Base-by-base conservation (phyloP, 2,329 filamentous ascomycete species). In the Pseudopithomyces maydicus region DNA sequence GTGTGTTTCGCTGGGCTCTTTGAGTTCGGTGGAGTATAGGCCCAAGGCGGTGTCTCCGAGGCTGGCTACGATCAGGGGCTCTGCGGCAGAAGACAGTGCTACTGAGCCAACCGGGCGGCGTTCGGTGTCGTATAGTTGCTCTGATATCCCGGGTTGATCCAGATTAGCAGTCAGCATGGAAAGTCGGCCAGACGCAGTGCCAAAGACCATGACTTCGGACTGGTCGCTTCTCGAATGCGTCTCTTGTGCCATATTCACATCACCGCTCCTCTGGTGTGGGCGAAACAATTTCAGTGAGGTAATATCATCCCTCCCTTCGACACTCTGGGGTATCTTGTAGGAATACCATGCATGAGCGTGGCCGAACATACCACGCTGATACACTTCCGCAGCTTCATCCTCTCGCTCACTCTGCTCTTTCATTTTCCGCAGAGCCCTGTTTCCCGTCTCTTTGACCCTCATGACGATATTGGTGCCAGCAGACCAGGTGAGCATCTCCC, bases 401-500 rank as follows among this genome's bases (percentile, higher is more conserved):
- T 23, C 15, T n/a, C 35, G 38, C 29, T 63, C 64, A 19, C 38
- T n/a, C 49, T 71, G 58, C 55, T 71, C 15, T 3, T 17, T 17
- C 3, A 41, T 72, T 46, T 59, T 57, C 52, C 50, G 65, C 52
- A 54, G 55, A 2, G 59, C 54, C 12, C 62, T 64, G 2, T 58
- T 52, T 1, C 77, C 80, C 22, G 77, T 77, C 52, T 81, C 74
- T 62, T 80, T 82, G 11, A 80, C 74, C 19, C 82, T 77, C 55
- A 86, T 59, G 4, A 83, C 73, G 10, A 89, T 67, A 55, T 85
- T 80, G 2, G 85, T 82, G 1, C 84, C 86, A 12, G 85, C 85
- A 51, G 85, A 85, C 80, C 84, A 87, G 2, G 80, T 83, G 7
- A 89, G 69, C 0, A 85, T 80, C 65, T 88, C 85, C 63, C 78